Conservation (phyloP, 176 grass and related monocot species). For the Oryza meridionalis region DNA sequence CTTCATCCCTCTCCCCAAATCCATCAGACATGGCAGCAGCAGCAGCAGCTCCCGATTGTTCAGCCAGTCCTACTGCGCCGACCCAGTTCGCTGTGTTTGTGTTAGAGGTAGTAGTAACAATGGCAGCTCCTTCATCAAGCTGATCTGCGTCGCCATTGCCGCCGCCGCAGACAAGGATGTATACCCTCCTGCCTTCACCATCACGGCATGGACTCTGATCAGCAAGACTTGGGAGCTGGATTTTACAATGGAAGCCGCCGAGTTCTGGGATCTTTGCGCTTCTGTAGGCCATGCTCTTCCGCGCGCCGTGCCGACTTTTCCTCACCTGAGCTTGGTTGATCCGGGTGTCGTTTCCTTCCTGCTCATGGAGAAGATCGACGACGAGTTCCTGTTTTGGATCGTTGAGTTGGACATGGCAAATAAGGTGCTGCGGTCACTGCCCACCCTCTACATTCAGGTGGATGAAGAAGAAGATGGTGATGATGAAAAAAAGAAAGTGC, state of each 20-base stretch:
- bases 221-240: neutral
- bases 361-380: neutral
- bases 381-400: neutral
- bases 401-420: neutral
- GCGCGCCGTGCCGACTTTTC: neutral
- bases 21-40: too few relatives aligned
- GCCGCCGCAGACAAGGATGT: too few relatives aligned
- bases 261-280: neutral
- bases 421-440: neutral
- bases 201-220: neutral
- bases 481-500: too few relatives aligned
- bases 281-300: too few relatives aligned
- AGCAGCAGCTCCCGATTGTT: too few relatives aligned
- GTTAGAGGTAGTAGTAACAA: neutral
- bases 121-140: neutral
- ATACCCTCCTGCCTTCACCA: neutral
- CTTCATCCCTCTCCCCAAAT: neutral
- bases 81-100: neutral
- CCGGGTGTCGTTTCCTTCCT: slow-evolving; percentile 7
- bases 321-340: neutral
- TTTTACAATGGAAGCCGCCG: neutral
- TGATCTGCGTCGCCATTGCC: neutral
- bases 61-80: too few relatives aligned
- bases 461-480: neutral
- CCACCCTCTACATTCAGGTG: neutral